Evolutionary conservation across 768 basidiomycete genomes (phyloP).

Genomic region (Lentinula sp.): DNA sequence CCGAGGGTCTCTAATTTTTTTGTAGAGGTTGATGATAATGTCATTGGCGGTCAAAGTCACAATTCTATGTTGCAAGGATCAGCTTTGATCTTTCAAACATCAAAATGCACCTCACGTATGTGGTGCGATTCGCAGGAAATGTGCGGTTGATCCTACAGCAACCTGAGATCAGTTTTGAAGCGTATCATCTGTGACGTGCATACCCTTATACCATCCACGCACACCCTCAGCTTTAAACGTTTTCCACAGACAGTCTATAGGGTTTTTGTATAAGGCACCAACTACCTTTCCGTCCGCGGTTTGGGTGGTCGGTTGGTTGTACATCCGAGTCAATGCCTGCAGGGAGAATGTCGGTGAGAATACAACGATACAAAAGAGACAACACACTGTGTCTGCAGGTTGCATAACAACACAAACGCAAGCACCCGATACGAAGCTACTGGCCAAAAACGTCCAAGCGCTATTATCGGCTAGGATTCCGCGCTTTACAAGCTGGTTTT

Average conservation of each 20-base stretch:
- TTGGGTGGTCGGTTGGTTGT: constrained; percentile 83
- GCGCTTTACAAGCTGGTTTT: constrained; percentile 64
- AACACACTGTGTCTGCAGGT: constrained; percentile 75
- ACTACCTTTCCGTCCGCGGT: constrained; percentile 65
- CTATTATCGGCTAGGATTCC: constrained; percentile 72
- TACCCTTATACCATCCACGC: constrained; percentile 94
- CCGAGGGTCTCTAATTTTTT: constrained; percentile 26
- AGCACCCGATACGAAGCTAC: constrained; percentile 83
- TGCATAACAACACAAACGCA: constrained; percentile 96
- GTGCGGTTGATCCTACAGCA: constrained; percentile 79
- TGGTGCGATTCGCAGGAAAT: constrained; percentile 88
- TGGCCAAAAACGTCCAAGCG: constrained; percentile 81
- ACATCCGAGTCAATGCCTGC: constrained; percentile 87
- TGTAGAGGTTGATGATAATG: constrained; percentile 65
- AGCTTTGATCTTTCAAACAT: not conserved
- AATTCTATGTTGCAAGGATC: constrained; percentile 41
- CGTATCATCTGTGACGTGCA: not conserved
- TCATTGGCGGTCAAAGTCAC: constrained; percentile 89
- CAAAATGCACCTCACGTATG: constrained; percentile 57
- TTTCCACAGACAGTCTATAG: constrained; percentile 96
- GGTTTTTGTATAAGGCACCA: constrained; percentile 83
- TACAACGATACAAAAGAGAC: not conserved
- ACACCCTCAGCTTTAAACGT: constrained; percentile 88
- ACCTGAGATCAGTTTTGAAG: not conserved
- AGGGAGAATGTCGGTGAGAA: constrained; percentile 3